Base-by-base conservation (phyloP, 1,284 basidiomycete genomes). In the Pseudozyma tsukubaensis region DNA sequence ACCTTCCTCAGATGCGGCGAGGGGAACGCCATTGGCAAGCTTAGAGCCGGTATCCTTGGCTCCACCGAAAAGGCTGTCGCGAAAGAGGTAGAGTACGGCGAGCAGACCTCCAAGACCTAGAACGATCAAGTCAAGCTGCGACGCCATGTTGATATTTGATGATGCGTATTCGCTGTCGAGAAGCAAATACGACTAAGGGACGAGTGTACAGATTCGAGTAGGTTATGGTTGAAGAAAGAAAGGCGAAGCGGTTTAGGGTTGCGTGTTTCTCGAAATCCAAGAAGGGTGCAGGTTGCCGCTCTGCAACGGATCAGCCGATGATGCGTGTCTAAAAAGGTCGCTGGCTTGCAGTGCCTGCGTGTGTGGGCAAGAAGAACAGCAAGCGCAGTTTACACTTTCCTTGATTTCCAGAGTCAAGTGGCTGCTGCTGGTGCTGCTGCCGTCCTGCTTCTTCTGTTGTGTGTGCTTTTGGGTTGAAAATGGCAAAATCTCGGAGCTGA, bases 1-100 rank as follows among this genome's bases (percentile, higher is more conserved):
- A 1, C 56, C 59, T 39, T 69, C 62, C 0, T 65, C 77, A 29
- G 40, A 37, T 16, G 52, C 50, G 12, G 56, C 55, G 14, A 68
- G 53, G 10, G 60, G 55, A 1, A 56, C 42, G 10, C 78, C 77
- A 32, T 73, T 76, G 44, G 69, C 72, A 16, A 80, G 61, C 67
- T 80, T 80, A 42, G 69, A 64, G 14, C 59, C 56, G 21, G 72
- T 63, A 14, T 73, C 70, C 48, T 71, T 62, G 42, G 67, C 62
- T 14, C 64, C 59, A 24, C 69, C 61, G 32, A 79, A 73, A 49
- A 80, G 51, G 35, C 39, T 57, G 43, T 74, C 78, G 37, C 69
- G 68, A 72, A 79, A 81, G 60, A 82, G 74, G 54, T 80, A 82
- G 43, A 82, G 70, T 50, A 71, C 54, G 44, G 79, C 80, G 7